Evolutionary conservation across 352 stramenopile genomes (phyloP).

Genomic region (Phytophthora podocarpi): DNA sequence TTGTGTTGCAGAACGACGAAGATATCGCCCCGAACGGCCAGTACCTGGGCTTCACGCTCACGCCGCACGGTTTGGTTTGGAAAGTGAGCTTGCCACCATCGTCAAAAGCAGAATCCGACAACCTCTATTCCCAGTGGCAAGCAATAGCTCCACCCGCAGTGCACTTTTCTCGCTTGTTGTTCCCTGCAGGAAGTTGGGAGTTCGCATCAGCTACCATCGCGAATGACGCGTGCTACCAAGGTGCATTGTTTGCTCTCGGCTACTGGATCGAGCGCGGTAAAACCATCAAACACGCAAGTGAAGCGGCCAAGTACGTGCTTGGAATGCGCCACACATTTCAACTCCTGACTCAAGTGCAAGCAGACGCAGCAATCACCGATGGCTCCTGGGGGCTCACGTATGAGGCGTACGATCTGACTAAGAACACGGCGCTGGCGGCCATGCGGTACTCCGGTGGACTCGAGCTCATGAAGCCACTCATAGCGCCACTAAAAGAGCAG

Average conservation of each 20-base stretch:
- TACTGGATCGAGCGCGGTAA: constrained; percentile 45
- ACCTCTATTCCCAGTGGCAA: constrained; percentile 29
- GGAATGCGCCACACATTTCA: constrained; percentile 34
- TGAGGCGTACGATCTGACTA: constrained; percentile 49
- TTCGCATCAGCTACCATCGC: constrained; percentile 54
- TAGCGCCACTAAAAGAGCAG: constrained; percentile 14
- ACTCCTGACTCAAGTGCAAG: constrained; percentile 35
- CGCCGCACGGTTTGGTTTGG: constrained; percentile 54
- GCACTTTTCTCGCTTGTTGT: constrained; percentile 18
- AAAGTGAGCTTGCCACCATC: constrained; percentile 32
- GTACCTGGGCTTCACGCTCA: constrained; percentile 47
- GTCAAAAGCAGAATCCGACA: constrained; percentile 5
- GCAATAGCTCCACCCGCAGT: neutral
- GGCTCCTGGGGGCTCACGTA: constrained; percentile 43
- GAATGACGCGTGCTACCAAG: constrained; percentile 63
- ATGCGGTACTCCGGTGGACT: constrained; percentile 47
- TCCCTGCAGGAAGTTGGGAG: constrained; percentile 53
- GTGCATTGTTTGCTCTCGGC: constrained; percentile 40
- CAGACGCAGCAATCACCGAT: constrained; percentile 8
- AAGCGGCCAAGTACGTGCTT: constrained; percentile 41
- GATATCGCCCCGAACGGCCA: constrained; percentile 42
- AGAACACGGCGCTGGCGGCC: constrained; percentile 54
- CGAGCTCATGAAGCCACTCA: constrained; percentile 23
- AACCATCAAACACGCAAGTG: constrained; percentile 23
- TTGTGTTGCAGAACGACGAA: constrained; percentile 43